Conservation (phyloP, 2,329 filamentous ascomycete genomes). For the Cadophora gregata region DNA sequence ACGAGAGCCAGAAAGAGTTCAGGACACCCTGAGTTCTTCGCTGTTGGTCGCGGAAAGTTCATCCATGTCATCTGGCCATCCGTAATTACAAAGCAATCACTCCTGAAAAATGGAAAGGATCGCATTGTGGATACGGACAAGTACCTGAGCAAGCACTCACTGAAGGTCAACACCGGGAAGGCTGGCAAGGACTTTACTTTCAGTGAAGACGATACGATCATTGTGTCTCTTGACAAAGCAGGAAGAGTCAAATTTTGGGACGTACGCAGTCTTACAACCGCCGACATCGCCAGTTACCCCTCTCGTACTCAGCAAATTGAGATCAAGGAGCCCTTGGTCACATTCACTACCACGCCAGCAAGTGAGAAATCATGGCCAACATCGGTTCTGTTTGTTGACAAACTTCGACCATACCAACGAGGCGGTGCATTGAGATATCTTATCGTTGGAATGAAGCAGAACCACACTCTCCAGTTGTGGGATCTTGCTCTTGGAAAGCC, state of each 20-base stretch:
- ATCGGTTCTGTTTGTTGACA: slow-evolving; percentile 94
- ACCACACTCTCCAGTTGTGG: slow-evolving; percentile 98
- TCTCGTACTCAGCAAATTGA: slow-evolving; percentile 57
- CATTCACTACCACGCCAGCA: slow-evolving; percentile 83
- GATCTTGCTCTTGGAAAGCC: slow-evolving; percentile 94
- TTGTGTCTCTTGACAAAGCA: slow-evolving; percentile 96
- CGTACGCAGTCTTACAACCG: slow-evolving; percentile 75
- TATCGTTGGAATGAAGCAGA: slow-evolving; percentile 98
- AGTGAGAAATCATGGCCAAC: slow-evolving; percentile 96
- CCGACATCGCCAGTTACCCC: slow-evolving; percentile 37
- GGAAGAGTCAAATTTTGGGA: slow-evolving; percentile 99
- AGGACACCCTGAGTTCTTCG: slow-evolving; percentile 90
- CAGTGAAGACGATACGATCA: slow-evolving; percentile 92
- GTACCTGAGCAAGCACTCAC: slow-evolving; percentile 82
- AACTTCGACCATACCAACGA: slow-evolving; percentile 91
- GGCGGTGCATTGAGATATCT: slow-evolving; percentile 91
- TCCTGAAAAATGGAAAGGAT: slow-evolving; percentile 68
- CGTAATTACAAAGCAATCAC: slow-evolving; percentile 65
- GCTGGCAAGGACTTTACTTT: slow-evolving; percentile 98
- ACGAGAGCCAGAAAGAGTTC: slow-evolving; percentile 91
- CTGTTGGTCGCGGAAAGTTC: slow-evolving; percentile 92
- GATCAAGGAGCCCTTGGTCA: slow-evolving; percentile 85
- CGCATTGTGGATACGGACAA: slow-evolving; percentile 84
- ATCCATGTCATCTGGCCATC: slow-evolving; percentile 86
- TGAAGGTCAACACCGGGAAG: slow-evolving; percentile 97